These are phyloP conservation scores for Beauveria asiatica DNA, from an alignment of 2,329 filamentous ascomycete genomes.

Conservation along the genomic window DNA sequence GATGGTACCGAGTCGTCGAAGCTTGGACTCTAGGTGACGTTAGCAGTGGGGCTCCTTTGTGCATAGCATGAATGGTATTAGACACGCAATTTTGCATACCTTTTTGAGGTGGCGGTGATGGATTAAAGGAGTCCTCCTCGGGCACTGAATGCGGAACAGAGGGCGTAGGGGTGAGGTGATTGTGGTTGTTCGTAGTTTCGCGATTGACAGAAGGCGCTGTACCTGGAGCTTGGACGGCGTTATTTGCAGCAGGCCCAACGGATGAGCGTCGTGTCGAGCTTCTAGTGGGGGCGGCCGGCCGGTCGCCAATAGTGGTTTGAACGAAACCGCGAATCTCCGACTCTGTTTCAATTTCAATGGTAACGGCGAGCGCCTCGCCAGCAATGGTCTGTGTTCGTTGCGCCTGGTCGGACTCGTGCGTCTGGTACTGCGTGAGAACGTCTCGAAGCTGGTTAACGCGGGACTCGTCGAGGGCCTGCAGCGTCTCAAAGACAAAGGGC, in stretches of 20 bases:
- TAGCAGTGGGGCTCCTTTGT: constrained; percentile 14
- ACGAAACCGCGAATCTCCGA: constrained; percentile 76
- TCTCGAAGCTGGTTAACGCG: constrained; percentile 86
- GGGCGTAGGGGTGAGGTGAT: constrained; percentile 3
- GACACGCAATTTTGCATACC: neutral
- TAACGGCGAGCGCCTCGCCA: constrained; percentile 69
- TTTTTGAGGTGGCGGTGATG: constrained; percentile 5
- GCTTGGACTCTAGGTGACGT: constrained; percentile 40
- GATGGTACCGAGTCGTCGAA: constrained; percentile 61
- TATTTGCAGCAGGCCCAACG: constrained; percentile 16
- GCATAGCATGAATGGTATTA: neutral
- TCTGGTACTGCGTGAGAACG: constrained; percentile 84
- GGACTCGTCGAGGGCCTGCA: constrained; percentile 85
- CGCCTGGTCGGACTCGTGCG: constrained; percentile 81
- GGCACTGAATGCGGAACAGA: constrained; percentile 12
- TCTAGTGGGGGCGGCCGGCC: constrained; percentile 27
- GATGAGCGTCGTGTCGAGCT: constrained; percentile 35
- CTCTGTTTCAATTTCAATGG: constrained; percentile 79
- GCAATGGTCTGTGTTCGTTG: constrained; percentile 66
- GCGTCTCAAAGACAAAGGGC: constrained; percentile 86
- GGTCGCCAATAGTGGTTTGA: constrained; percentile 31
- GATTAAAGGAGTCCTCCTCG: constrained; percentile 25
- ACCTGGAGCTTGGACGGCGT: neutral
- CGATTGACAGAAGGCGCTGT: neutral
- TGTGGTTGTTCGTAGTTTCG: constrained; percentile 4